phyloP scores from a whole-genome alignment of 2,329 filamentous ascomycete species.

The Aspergillus melleus region DNA sequence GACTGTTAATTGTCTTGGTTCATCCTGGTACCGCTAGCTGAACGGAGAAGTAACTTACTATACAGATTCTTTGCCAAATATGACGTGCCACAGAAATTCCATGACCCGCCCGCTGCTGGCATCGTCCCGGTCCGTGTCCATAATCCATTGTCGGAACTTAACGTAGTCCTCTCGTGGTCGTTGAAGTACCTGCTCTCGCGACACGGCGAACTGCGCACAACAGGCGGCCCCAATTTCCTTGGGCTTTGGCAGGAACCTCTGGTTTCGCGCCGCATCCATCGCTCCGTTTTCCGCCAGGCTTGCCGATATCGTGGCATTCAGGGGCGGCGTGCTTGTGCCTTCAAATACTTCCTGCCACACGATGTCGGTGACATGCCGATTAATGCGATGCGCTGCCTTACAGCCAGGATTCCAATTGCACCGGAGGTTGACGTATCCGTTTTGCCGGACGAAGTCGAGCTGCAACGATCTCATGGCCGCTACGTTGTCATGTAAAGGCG shows the following conservation, averaged over 20 bases:
- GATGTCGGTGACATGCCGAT: slow-evolving; percentile 37
- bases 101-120: slow-evolving; percentile 59
- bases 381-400: slow-evolving; percentile 31
- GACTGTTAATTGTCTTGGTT: slow-evolving; percentile 11
- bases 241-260: slow-evolving; percentile 45
- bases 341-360: slow-evolving; percentile 41
- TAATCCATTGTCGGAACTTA: slow-evolving; percentile 59
- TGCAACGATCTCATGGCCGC: slow-evolving; percentile 51
- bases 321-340: slow-evolving; percentile 39
- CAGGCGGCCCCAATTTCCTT: slow-evolving; percentile 57
- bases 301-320: slow-evolving; percentile 25
- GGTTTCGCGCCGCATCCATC: slow-evolving; percentile 7
- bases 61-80: slow-evolving; percentile 45
- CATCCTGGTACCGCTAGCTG: not conserved
- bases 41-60: slow-evolving; percentile 32
- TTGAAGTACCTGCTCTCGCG: slow-evolving; percentile 51
- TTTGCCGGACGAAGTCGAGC: slow-evolving; percentile 51
- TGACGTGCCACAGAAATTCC: slow-evolving; percentile 67
- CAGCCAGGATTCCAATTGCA: slow-evolving; percentile 62
- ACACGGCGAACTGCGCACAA: slow-evolving; percentile 66
- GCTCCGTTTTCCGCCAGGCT: not conserved
- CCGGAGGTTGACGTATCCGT: slow-evolving; percentile 62
- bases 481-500: slow-evolving; percentile 57
- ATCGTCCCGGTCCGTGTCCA: slow-evolving; percentile 57
- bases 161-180: slow-evolving; percentile 56